Conservation (phyloP, 164 flowering plant genomes). For the Stephania cephalantha region DNA sequence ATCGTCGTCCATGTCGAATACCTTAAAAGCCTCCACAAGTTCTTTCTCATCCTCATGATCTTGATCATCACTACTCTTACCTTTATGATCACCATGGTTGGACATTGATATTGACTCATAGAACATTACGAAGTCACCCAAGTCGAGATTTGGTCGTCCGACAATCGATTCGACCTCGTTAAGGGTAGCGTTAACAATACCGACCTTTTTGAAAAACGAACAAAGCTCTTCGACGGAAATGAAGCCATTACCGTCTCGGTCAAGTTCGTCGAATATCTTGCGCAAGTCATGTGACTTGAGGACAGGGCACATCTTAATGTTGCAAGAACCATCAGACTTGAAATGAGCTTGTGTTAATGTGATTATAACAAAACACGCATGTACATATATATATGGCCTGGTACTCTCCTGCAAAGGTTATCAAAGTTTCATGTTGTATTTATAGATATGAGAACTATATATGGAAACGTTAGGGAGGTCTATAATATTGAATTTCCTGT, state of each 20-base stretch:
- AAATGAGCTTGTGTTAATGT: not conserved
- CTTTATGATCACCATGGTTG: not conserved
- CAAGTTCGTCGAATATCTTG: slow-evolving; percentile 18
- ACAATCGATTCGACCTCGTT: slow-evolving; percentile 13
- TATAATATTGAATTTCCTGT: not conserved
- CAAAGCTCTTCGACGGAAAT: slow-evolving; percentile 12
- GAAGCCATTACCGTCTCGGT: slow-evolving; percentile 15
- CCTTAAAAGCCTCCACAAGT: slow-evolving; percentile 47
- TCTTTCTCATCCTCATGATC: slow-evolving; percentile 14
- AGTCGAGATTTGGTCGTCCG: slow-evolving; percentile 6
- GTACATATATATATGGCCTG: not conserved
- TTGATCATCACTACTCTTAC: not conserved
- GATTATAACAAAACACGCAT: no score
- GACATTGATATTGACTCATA: slow-evolving; percentile 7
- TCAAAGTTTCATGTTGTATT: not conserved
- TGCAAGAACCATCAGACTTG: not conserved
- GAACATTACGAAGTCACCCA: slow-evolving; percentile 18
- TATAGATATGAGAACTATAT: not conserved
- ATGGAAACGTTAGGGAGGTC: not conserved
- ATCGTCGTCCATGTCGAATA: slow-evolving; percentile 62
- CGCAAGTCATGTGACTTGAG: slow-evolving; percentile 14
- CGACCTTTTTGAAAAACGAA: slow-evolving; percentile 10
- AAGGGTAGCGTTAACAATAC: not conserved
- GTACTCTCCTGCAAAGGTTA: not conserved
- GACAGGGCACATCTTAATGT: slow-evolving; percentile 7